Base-by-base conservation (phyloP, 306 rosid genomes). In the Sesbania bispinosa region DNA sequence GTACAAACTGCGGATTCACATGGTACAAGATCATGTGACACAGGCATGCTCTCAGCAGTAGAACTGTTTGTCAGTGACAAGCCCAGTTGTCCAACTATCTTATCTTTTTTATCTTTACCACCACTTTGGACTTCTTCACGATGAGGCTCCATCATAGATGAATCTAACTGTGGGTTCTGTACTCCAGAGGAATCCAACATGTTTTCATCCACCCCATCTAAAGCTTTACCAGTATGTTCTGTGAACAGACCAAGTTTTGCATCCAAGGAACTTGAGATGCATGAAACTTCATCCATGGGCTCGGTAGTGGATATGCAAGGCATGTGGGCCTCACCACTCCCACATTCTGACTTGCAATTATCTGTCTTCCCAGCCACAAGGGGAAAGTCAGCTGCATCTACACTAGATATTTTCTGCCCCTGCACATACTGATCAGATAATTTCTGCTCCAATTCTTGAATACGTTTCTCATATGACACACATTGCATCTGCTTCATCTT, bases 271-370 rank as follows among this genome's bases (percentile, higher is more conserved):
- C 79, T 89, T 32, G 99, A 88, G 78, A 91, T 80, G 71, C 97
- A 95, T 53, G 97, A 95, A 77, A 89, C 93, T 85, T 95, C 99
- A 72, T 95, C 97, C 99, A 95, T 90, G 67, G 95, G 82, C 76
- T 94, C 99, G 10, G 81, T 9, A 26, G 88, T 78, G 46, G 91
- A 94, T 53, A 80, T 9, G 57, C 77, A 81, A 75, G 88, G 95
- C 66, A 75, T 58, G 67, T 78, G 81, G 46, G 80, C 77, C 65
- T 84, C 83, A 77, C 84, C 75, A 39, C 85, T 85, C 29, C 51
- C 30, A 60, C 41, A 79, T 80, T 80, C 88, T 67, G 77, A 83
- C 77, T 86, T 86, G 83, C 43, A 78, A 46, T 52, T 77, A 77
- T 68, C 84, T 61, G 70, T 71, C 88, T 84, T 92, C 54, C 75